These are phyloP conservation scores for Stachybotrys echinatus DNA, from an alignment of 2,329 filamentous ascomycete genomes.

Conservation along the genomic window DNA sequence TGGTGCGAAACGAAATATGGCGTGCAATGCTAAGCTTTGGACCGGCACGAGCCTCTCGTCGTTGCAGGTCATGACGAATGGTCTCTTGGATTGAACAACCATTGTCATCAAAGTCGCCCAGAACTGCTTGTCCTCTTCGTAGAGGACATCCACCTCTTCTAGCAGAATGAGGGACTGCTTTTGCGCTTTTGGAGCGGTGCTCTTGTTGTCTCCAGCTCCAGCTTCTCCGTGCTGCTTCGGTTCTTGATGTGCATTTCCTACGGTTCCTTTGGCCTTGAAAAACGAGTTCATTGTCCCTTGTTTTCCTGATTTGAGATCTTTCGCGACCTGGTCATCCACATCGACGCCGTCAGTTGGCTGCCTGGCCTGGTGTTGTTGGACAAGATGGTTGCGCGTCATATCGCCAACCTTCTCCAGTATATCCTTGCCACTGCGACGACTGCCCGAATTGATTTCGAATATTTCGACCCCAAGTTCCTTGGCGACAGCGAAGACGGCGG, in stretches of 20 bases:
- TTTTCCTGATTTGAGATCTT: constrained; percentile 60
- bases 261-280: constrained; percentile 57
- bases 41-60: constrained; percentile 79
- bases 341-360: constrained; percentile 20
- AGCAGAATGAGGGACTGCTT: constrained; percentile 93
- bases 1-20: constrained; percentile 70
- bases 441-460: constrained; percentile 88
- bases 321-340: constrained; percentile 24
- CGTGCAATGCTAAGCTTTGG: constrained; percentile 71
- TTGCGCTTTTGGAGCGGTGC: constrained; percentile 47
- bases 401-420: constrained; percentile 89
- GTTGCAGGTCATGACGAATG: constrained; percentile 93
- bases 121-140: constrained; percentile 93
- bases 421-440: constrained; percentile 80
- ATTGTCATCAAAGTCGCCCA: constrained; percentile 78
- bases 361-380: constrained; percentile 45
- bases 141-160: constrained; percentile 90
- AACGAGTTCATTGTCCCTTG: constrained; percentile 79
- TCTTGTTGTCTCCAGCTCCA: constrained; percentile 22
- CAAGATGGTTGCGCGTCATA: constrained; percentile 94
- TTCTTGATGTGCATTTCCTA: constrained; percentile 19
- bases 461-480: constrained; percentile 90
- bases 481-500: constrained; percentile 84
- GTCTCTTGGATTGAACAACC: constrained; percentile 79
- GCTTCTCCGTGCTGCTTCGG: constrained; percentile 21